Evolutionary conservation across 352 stramenopile species (phyloP).

Genomic region (Saprolegnia diclina): DNA sequence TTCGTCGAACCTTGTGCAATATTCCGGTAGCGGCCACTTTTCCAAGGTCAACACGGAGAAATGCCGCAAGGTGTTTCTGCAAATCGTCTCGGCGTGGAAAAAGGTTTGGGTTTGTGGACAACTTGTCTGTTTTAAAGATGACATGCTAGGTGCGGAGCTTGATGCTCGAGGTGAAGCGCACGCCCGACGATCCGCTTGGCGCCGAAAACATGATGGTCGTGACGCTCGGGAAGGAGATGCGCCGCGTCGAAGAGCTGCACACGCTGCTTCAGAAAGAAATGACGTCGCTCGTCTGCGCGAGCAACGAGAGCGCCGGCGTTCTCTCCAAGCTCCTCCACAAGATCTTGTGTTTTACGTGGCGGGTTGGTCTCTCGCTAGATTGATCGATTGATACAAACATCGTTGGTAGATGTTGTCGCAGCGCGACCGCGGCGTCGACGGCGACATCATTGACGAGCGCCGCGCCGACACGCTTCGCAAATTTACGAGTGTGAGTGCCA

Average conservation of each 20-base stretch:
- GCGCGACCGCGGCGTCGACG: conserved; percentile 13
- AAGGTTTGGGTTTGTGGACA: not conserved
- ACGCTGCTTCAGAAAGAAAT: conserved; percentile 69
- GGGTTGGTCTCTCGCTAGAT: conserved; percentile 34
- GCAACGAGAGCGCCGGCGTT: conserved; percentile 64
- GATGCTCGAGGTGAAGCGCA: conserved; percentile 56
- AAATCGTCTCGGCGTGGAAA: conserved; percentile 71
- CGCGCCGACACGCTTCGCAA: conserved; percentile 56
- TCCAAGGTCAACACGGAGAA: conserved; percentile 53
- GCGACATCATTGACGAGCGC: conserved; percentile 40
- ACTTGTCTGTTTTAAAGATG: not conserved
- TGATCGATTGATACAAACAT: conserved; percentile 34
- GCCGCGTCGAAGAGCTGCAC: conserved; percentile 65
- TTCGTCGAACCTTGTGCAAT: not conserved
- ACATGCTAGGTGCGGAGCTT: conserved; percentile 46
- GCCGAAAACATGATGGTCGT: conserved; percentile 58
- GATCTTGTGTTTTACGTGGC: conserved; percentile 58
- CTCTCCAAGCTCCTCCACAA: conserved; percentile 66
- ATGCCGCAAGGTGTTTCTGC: conserved; percentile 54
- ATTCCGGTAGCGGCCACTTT: conserved; percentile 45
- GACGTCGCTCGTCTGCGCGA: conserved; percentile 50
- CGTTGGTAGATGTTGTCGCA: conserved; percentile 37
- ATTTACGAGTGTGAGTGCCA: conserved; percentile 46
- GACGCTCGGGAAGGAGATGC: conserved; percentile 77
- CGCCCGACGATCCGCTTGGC: conserved; percentile 48